Base-by-base conservation (phyloP, 371 early-diverging fungal species). In the Haplosporangium sp. region DNA sequence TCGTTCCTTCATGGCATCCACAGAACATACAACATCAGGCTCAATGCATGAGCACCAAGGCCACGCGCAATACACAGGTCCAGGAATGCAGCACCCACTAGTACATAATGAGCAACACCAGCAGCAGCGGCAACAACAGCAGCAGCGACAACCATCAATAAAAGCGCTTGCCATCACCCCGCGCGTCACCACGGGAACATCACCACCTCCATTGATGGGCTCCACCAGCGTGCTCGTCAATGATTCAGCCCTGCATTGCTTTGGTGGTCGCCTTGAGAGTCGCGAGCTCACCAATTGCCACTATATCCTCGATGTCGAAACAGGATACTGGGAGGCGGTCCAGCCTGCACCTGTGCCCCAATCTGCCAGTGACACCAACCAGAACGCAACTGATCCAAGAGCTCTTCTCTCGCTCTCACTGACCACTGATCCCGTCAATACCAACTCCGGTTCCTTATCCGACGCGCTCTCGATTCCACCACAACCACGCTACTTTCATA, bases 151-250 rank as follows among this genome's bases (percentile, higher is more conserved):
- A 16, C 55, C 51, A 14, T 67, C 79, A 12, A 79, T 73, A 61
- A 79, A 79, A 14, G 58, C 73, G 10, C 73, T 79, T 14, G 80
- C 80, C 23, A 68, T 68, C 62, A 79, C 80, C 20, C 69, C 80
- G 4, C 55, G 62, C 20, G 59, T 50, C 23, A 72, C 73, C 12
- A 46, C 38, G 14, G 88, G 88, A 29, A 73, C 81, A 21, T 62
- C 82, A 50, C 93, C 93, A 6, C 93, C 93, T 9, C 90, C 93
- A 5, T 74, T 92, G 13, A 90, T 92, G 21, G 93, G 93, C 21
- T 88, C 90, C 18, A 87, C 93, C 0, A 84, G 86, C 9, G 86
- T 89, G 40, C 85, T 91, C 16, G 84, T 87, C 40, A 83, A 83
- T 38, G 86, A 88, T 47, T 68, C 69, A 1, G 69, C 79, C 1